Base-by-base conservation (phyloP, 305 asterid species). In the Solanum hybrid region DNA sequence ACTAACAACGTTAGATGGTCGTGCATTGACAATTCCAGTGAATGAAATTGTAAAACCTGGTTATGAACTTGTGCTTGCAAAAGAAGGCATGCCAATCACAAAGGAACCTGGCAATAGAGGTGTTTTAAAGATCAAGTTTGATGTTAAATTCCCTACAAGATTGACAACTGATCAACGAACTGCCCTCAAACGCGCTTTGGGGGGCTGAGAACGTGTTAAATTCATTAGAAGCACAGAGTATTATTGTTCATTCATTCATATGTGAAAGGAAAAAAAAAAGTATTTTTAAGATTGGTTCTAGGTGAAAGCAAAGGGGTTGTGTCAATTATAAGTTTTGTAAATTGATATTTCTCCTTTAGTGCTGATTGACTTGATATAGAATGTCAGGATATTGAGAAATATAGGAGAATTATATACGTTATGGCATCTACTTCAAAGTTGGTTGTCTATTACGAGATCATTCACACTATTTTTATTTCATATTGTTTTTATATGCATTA, bases 41-140 rank as follows among this genome's bases (percentile, higher is more conserved):
- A 94, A 73, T 6, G 92, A 93, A 89, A 94, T 97, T n/a, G 85
- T 96, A 2, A 93, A 89, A 90, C 98, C 98, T 1, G 94, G 94
- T 38, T 93, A 95, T 34, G 97, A 96, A 71, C 95, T 95, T 5
- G 94, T 95, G 42, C 92, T 97, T 34, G 69, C 91, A 11, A 90
- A 91, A 73, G 97, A 96, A 72, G 99, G 98, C 10, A 95, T 96
- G 99, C 97, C 98, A 1, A 92, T 96, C 31, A 92, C 95, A 1
- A 94, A 92, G 88, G 98, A 93, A 88, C 94, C 93, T 2, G 88
- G 93, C 3, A 92, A 90, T 5, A 89, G 92, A 46, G 99, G 99
- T 27, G 97, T 95, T 92, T 89, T 96, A 91, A 96, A 90, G 93
- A 92, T 96, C 90, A 89, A 71, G 20, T 97, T 97, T 85, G 95